These are phyloP conservation scores for Lippia alba DNA, from an alignment of 305 asterid species.

Conservation along the genomic window DNA sequence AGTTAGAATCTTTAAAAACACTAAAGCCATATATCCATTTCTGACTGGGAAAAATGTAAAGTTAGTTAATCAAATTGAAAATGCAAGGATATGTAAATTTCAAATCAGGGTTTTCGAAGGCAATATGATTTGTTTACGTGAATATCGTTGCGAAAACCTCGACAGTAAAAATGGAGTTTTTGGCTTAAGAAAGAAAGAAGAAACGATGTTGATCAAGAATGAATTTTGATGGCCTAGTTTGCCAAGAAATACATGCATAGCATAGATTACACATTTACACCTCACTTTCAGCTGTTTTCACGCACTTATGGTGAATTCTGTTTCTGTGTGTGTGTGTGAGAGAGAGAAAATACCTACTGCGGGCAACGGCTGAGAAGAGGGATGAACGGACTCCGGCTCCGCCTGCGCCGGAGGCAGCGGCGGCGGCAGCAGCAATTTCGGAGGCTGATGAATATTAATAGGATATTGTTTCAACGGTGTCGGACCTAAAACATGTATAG, in stretches of 20 bases:
- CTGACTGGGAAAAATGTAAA: too few species aligned
- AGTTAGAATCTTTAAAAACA: too few species aligned
- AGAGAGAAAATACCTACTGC: slow-evolving; percentile 44
- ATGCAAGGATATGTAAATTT: too few species aligned
- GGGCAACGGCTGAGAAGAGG: slow-evolving; percentile 51
- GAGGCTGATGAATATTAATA: slow-evolving; percentile 14
- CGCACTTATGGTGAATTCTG: not conserved
- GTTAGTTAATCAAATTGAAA: too few species aligned
- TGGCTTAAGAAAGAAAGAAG: too few species aligned
- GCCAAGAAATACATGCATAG: not conserved
- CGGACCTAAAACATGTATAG: slow-evolving; percentile 25
- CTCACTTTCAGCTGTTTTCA: not conserved
- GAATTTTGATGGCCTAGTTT: too few species aligned
- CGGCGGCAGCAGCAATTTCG: slow-evolving; percentile 39
- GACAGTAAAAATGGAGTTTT: too few species aligned
- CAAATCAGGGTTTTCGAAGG: not conserved
- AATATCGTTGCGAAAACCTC: too few species aligned
- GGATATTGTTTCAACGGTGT: slow-evolving; percentile 37
- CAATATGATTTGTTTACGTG: too few species aligned
- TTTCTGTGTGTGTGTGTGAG: not conserved
- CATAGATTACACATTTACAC: not conserved
- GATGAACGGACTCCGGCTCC: slow-evolving; percentile 24
- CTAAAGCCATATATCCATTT: too few species aligned
- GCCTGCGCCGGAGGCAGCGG: slow-evolving; percentile 38
- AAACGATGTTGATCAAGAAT: too few species aligned